Percentiles rank a stretch among this genome's conserved stretches.
Conservation (phyloP, 331 rosid species). For the Malus hybrid region DNA sequence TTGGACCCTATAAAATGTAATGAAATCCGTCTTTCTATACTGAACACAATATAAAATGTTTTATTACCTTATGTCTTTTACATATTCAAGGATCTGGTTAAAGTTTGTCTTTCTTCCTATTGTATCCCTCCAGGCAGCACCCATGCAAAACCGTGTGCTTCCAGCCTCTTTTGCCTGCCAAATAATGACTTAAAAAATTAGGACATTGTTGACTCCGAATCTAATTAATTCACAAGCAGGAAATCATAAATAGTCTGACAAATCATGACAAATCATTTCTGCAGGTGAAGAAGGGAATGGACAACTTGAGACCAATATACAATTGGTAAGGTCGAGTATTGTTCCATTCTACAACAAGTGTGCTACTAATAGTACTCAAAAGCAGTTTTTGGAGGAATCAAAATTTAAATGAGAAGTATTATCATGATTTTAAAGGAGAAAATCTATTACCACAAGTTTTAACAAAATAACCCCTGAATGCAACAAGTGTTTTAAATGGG, state of each 20-base stretch:
- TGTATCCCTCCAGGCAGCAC: conserved; percentile 99
- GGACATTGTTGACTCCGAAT: background rate
- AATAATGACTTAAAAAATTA: conserved; percentile 11
- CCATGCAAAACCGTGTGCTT: conserved; percentile 99
- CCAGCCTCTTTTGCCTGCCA: conserved; percentile 96
- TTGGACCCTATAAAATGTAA: no score
- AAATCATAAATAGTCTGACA: background rate
- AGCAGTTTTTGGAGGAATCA: background rate
- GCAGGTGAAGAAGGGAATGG: background rate
- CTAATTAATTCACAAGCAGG: background rate
- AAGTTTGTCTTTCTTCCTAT: conserved; percentile 89
- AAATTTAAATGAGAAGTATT: background rate
- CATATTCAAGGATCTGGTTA: conserved; percentile 81
- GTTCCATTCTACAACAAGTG: background rate
- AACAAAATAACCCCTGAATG: background rate
- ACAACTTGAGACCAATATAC: background rate
- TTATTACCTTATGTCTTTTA: conserved; percentile 73
- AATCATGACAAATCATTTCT: no score
- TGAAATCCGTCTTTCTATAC: no score
- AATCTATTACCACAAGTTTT: background rate
- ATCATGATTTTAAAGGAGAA: background rate
- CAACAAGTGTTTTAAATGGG: background rate
- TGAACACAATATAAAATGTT: no score
- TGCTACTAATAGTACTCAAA: background rate
- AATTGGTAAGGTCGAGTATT: background rate